Conservation (phyloP, 1,284 basidiomycete species). For the Papiliotrema laurentii region DNA sequence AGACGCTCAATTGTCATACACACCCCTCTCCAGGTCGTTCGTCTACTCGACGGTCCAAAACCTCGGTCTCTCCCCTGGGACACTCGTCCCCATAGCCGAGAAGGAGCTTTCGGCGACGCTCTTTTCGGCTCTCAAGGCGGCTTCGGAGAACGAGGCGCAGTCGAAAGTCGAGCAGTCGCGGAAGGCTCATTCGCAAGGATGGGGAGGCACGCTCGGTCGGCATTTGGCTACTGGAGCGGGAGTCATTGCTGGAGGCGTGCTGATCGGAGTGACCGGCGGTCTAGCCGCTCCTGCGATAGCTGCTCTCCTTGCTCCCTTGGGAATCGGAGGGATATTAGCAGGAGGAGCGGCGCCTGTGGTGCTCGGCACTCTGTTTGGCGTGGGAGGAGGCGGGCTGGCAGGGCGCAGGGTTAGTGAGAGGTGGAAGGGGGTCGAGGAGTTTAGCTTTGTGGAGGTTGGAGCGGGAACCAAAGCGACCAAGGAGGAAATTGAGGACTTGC, state of each 20-base stretch:
- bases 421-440: conserved; percentile 53
- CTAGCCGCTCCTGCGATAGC: conserved; percentile 54
- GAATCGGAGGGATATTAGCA: conserved; percentile 47
- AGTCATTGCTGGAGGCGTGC: conserved; percentile 48
- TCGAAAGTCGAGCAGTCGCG: conserved; percentile 45
- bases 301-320: conserved; percentile 50
- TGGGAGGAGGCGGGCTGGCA: conserved; percentile 53
- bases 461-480: conserved; percentile 33
- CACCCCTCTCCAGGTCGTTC: conserved; percentile 44
- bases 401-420: conserved; percentile 52
- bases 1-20: conserved; percentile 33
- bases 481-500: conserved; percentile 39
- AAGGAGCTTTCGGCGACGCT: conserved; percentile 43
- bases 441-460: conserved; percentile 51
- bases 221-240: conserved; percentile 51
- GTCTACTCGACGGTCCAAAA: conserved; percentile 37
- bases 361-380: conserved; percentile 53
- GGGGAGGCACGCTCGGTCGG: conserved; percentile 49
- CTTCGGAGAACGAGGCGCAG: conserved; percentile 12
- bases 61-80: conserved; percentile 35
- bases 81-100: conserved; percentile 43
- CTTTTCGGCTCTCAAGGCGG: conserved; percentile 43
- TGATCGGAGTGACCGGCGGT: conserved; percentile 54
- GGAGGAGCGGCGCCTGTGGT: conserved; percentile 51
- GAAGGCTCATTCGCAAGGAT: conserved; percentile 47